A percentile compares a stretch with the other conserved stretches of the same genome.
phyloP scores from a whole-genome alignment of 2,329 filamentous ascomycete genomes.

The Pleoardoris graminearum region DNA sequence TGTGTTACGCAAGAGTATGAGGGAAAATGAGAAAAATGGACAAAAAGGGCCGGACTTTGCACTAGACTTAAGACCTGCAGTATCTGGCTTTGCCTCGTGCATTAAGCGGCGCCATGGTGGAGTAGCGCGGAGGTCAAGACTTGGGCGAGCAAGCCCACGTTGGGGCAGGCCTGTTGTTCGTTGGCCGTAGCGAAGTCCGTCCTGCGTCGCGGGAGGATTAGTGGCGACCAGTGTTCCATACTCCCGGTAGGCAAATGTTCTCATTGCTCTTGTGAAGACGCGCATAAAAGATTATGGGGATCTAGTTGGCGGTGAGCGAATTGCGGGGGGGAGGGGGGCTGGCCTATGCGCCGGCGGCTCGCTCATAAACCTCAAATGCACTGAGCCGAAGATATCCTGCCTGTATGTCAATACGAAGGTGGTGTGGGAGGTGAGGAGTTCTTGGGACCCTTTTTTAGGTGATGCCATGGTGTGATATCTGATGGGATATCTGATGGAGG shows the following conservation, averaged over 20 bases:
- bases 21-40: neutral
- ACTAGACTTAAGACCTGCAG: neutral
- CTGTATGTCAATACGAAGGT: slow-evolving; percentile 2
- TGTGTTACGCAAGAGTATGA: slow-evolving; percentile 1
- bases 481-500: neutral
- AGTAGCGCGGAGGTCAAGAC: slow-evolving; percentile 15
- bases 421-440: neutral
- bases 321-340: slow-evolving; percentile 31
- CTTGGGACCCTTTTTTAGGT: neutral
- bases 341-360: slow-evolving; percentile 10
- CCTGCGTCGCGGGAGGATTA: no score
- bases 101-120: slow-evolving; percentile 20
- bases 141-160: slow-evolving; percentile 28
- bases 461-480: slow-evolving; percentile 1
- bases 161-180: slow-evolving; percentile 22
- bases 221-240: neutral
- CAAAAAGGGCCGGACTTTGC: slow-evolving; percentile 1
- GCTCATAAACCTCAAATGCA: slow-evolving; percentile 7
- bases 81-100: neutral
- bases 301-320: slow-evolving; percentile 23
- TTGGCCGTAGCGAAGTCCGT: slow-evolving; percentile 27
- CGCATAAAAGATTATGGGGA: slow-evolving; percentile 8
- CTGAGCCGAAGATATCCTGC: slow-evolving; percentile 40
- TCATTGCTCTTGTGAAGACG: slow-evolving; percentile 14
- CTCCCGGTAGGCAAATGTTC: neutral